Evolutionary conservation across 768 basidiomycete species (phyloP).

Genomic region (Amanita polypyramis): DNA sequence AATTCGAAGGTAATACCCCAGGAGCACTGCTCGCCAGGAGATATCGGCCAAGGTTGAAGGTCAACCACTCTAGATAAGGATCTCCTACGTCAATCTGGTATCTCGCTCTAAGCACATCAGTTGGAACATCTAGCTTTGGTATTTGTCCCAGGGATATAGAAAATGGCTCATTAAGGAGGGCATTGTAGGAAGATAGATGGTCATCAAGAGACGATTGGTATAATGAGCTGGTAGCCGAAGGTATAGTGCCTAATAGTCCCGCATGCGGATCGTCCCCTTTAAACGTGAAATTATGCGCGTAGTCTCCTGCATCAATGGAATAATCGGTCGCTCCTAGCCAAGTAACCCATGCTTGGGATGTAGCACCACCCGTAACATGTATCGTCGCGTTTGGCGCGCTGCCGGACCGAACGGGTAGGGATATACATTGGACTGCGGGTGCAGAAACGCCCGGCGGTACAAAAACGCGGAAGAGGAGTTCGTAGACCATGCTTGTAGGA

Average conservation of each 20-base stretch:
- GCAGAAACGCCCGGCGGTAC: constrained; percentile 17
- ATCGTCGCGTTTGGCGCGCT: constrained; percentile 34
- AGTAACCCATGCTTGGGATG: constrained; percentile 49
- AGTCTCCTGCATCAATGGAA: constrained; percentile 49
- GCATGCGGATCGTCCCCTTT: constrained; percentile 49
- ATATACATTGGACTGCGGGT: constrained; percentile 19
- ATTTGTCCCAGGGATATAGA: constrained; percentile 49
- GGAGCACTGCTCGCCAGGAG: constrained; percentile 51
- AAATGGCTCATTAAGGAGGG: constrained; percentile 34
- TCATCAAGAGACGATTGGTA: constrained; percentile 32
- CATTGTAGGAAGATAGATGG: constrained; percentile 43
- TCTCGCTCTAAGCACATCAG: constrained; percentile 40
- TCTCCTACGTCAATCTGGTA: constrained; percentile 50
- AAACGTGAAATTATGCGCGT: constrained; percentile 49
- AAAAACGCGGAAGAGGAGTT: constrained; percentile 40
- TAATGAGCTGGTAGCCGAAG: constrained; percentile 12
- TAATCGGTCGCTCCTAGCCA: constrained; percentile 74
- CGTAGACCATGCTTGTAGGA: constrained; percentile 59
- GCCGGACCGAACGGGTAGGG: constrained; percentile 20
- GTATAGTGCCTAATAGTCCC: constrained; percentile 28
- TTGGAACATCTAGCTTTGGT: constrained; percentile 41
- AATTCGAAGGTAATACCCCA: constrained; percentile 55
- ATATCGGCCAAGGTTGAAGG: constrained; percentile 68
- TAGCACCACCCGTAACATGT: constrained; percentile 26
- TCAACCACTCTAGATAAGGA: constrained; percentile 60